Conservation (phyloP, 176 grass and related monocot genomes). For the Bonia amplexicaulis region DNA sequence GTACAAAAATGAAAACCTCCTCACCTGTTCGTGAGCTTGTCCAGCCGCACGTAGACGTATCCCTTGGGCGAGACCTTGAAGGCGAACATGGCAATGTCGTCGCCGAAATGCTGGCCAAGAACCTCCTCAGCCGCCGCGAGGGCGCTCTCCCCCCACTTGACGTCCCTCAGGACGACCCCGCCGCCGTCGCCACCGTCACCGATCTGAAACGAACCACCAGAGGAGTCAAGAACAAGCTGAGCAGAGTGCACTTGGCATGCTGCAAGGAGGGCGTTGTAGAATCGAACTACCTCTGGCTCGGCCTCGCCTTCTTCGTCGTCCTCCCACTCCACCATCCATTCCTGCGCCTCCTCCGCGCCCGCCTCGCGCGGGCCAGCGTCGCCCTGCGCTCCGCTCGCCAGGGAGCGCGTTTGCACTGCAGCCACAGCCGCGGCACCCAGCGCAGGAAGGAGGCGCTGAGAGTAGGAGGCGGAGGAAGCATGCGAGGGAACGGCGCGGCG, state of each 20-base stretch:
- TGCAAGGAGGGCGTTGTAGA: background rate
- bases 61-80: constrained; percentile 93
- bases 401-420: background rate
- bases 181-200: constrained; percentile 82
- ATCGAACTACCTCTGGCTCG: constrained; percentile 44
- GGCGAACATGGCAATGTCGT: constrained; percentile 68
- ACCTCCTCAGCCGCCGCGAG: constrained; percentile 53
- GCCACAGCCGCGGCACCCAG: background rate
- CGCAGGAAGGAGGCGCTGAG: background rate
- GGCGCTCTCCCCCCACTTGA: constrained; percentile 59
- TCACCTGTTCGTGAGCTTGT: constrained; percentile 68
- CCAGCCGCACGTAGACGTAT: constrained; percentile 78
- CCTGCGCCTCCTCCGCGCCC: background rate
- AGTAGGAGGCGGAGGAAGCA: too few relatives aligned
- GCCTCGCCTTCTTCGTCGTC: constrained; percentile 51
- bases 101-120: constrained; percentile 52
- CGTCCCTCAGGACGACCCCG: constrained; percentile 56
- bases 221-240: background rate
- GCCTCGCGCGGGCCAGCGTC: background rate
- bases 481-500: background rate
- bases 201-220: constrained; percentile 42
- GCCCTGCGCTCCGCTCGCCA: constrained; percentile 9
- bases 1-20: background rate
- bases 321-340: constrained; percentile 45
- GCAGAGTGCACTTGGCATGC: background rate